Percentiles rank a stretch among this genome's conserved stretches.
These are phyloP conservation scores for Talaromyces ruber DNA, from an alignment of 495 filamentous ascomycete genomes.

Conservation along the genomic window DNA sequence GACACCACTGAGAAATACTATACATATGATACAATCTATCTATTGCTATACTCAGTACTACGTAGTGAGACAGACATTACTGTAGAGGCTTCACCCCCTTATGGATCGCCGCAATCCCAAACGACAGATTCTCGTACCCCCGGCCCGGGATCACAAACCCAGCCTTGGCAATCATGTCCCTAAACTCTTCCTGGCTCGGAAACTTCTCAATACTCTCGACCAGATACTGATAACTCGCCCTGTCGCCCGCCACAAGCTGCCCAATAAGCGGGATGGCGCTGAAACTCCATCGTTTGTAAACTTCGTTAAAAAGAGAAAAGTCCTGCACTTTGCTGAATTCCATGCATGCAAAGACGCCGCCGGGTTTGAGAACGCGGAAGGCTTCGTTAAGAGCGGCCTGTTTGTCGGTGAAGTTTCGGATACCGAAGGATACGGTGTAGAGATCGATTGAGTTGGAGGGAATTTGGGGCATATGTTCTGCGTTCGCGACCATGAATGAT, in stretches of 20 bases:
- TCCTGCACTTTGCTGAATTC: slow-evolving; percentile 85
- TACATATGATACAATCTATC: neutral
- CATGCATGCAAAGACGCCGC: slow-evolving; percentile 92
- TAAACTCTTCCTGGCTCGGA: slow-evolving; percentile 74
- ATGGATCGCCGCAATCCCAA: slow-evolving; percentile 90
- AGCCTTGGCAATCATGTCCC: slow-evolving; percentile 78
- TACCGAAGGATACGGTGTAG: slow-evolving; percentile 97
- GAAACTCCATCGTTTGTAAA: slow-evolving; percentile 97
- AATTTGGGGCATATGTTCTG: slow-evolving; percentile 65
- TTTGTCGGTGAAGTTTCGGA: slow-evolving; percentile 92
- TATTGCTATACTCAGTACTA: no score
- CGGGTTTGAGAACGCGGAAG: slow-evolving; percentile 80
- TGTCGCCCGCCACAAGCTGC: slow-evolving; percentile 87
- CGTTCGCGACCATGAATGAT: slow-evolving; percentile 83
- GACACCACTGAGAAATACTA: neutral
- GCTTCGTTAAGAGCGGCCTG: slow-evolving; percentile 71
- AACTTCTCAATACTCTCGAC: slow-evolving; percentile 97
- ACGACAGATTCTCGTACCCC: slow-evolving; percentile 81
- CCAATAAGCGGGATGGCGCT: slow-evolving; percentile 89
- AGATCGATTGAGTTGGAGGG: slow-evolving; percentile 63
- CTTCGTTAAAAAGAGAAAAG: slow-evolving; percentile 58
- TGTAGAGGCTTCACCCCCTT: slow-evolving; percentile 81
- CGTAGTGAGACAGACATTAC: neutral
- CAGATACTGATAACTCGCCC: slow-evolving; percentile 95
- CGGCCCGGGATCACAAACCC: slow-evolving; percentile 78